These are phyloP conservation scores for Sporobolomyces phaffii DNA, from an alignment of 768 basidiomycete genomes.

Conservation along the genomic window DNA sequence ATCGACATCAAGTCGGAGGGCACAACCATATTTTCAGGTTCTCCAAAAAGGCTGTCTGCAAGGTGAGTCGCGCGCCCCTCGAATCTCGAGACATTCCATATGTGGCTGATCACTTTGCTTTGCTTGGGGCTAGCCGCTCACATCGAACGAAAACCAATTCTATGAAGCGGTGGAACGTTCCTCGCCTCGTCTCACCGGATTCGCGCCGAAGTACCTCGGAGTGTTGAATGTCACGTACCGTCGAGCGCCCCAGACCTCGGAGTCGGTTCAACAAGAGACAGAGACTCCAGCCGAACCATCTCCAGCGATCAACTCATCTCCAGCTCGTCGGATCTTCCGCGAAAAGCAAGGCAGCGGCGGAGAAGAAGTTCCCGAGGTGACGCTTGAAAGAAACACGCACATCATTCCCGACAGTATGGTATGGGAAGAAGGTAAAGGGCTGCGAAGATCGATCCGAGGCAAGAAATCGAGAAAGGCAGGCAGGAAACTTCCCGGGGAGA, in stretches of 20 bases:
- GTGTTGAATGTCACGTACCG: slow-evolving; percentile 98
- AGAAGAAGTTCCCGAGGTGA: slow-evolving; percentile 83
- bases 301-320: background rate
- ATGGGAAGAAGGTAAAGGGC: slow-evolving; percentile 42
- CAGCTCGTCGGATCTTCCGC: slow-evolving; percentile 38
- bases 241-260: slow-evolving; percentile 52
- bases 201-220: slow-evolving; percentile 95
- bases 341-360: slow-evolving; percentile 40
- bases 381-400: slow-evolving; percentile 85
- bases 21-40: slow-evolving; percentile 97
- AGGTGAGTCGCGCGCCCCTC: slow-evolving; percentile 56
- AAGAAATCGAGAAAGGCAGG: slow-evolving; percentile 4
- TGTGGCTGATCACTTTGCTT: no score
- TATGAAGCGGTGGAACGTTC: slow-evolving; percentile 94
- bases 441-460: slow-evolving; percentile 32
- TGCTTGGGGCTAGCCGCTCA: slow-evolving; percentile 94
- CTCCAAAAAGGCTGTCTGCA: slow-evolving; percentile 94
- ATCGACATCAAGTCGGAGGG: slow-evolving; percentile 95
- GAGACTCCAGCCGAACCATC: slow-evolving; percentile 9
- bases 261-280: slow-evolving; percentile 42
- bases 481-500: slow-evolving; percentile 1
- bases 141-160: slow-evolving; percentile 92
- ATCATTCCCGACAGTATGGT: slow-evolving; percentile 93
- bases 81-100: no score
- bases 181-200: slow-evolving; percentile 82